Conservation (phyloP, 768 basidiomycete genomes). For the Coprinopsis sp. region DNA sequence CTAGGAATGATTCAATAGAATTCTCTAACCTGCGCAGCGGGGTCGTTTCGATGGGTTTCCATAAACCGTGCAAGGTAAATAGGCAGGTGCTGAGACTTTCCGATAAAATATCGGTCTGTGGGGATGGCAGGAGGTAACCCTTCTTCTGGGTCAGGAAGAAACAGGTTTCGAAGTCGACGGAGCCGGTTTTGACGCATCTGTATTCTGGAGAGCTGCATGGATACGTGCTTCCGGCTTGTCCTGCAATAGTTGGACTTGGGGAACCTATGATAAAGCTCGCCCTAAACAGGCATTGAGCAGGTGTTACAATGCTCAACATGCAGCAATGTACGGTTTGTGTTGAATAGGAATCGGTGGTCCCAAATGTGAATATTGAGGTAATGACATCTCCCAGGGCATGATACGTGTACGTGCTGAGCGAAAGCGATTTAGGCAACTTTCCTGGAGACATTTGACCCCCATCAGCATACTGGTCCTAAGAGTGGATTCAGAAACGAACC, state of each 20-base stretch:
- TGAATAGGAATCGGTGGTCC: slow-evolving; percentile 9
- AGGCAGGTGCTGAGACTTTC: no score
- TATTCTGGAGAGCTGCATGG: not conserved
- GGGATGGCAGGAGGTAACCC: not conserved
- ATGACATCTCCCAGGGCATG: slow-evolving; percentile 7
- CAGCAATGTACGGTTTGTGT: slow-evolving; percentile 15
- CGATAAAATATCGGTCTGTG: not conserved
- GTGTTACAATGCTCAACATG: not conserved
- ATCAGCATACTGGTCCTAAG: not conserved
- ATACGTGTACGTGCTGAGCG: slow-evolving; percentile 4
- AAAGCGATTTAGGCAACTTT: not conserved
- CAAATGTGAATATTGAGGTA: slow-evolving; percentile 1
- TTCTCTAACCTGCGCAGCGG: not conserved
- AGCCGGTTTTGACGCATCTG: not conserved
- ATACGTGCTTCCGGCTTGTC: slow-evolving; percentile 1
- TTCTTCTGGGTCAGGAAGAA: not conserved
- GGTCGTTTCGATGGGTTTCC: no score
- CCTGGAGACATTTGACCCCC: not conserved
- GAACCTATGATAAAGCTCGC: not conserved
- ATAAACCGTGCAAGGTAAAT: no score
- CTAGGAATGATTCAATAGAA: not conserved
- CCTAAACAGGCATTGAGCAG: no score
- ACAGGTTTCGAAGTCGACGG: not conserved
- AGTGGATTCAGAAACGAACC: no score
- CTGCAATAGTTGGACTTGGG: not conserved